Base-by-base conservation (phyloP, 148 eudicot species). In the Diospyros lotus region DNA sequence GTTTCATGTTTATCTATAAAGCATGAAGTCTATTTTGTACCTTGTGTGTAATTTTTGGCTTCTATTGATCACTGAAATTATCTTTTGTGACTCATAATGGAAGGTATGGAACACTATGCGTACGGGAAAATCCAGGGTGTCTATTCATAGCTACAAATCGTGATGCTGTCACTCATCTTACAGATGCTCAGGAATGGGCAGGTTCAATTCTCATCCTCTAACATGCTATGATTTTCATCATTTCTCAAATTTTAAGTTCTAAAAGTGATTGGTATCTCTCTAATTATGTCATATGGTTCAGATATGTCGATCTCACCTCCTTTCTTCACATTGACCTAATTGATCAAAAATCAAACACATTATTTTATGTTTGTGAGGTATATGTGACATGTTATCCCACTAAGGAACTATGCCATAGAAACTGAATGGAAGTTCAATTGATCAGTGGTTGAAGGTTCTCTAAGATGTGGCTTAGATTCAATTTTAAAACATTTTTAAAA, bases 181-280 rank as follows among this genome's bases (percentile, higher is more conserved):
- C 99, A 41, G 97, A 95, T 85, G 96, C 94, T 77, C 99, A 95
- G 75, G 99, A 95, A 81, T 95, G 99, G 99, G 97, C 99, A 90
- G 99, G 98, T 92, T 75, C 58, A 46, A 60, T 41, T 61, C 73
- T 77, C 50, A 15, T 38, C 65, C 72, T 56, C 58, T 17, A 68
- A 65, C 12, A 17, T 70, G 9, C 14, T 75, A 39, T 1, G 13
- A 50, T 43, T 76, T 68, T 14, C 68, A 59, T 45, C 40, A 65
- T 48, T 14, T 55, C 58, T 55, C 51, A 5, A 14, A 4, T 28
- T 53, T 40, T 2, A 52, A 14, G 3, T 54, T 42, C 42, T 50
- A 15, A 2, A 50, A 13, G 28, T 38, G 15, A 11, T 40, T 69
- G 11, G 17, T 69, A 38, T 39, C 6, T 51, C 10, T 69, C 18